Conservation (phyloP, 2,329 filamentous ascomycete genomes). For the Verticillium zaregamsianum region DNA sequence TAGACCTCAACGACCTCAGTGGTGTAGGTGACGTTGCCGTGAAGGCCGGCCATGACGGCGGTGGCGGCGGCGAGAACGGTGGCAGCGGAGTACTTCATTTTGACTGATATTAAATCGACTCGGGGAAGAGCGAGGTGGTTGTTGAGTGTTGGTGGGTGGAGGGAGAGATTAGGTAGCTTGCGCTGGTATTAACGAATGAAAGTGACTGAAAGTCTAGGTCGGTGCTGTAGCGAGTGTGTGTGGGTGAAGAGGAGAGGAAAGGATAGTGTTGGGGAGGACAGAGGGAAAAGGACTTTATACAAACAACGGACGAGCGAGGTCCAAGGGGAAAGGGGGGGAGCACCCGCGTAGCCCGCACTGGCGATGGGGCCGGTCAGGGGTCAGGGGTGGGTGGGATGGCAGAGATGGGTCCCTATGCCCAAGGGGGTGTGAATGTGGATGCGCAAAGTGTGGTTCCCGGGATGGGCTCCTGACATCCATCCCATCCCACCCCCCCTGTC, state of each 20-base stretch:
- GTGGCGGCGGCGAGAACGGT: slow-evolving; percentile 47
- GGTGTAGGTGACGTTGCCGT: slow-evolving; percentile 45
- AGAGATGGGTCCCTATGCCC: neutral
- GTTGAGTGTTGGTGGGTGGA: slow-evolving; percentile 20
- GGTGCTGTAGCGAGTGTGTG: slow-evolving; percentile 39
- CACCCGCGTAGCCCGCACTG: slow-evolving; percentile 9
- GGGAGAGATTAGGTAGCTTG: slow-evolving; percentile 22
- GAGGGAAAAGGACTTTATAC: slow-evolving; percentile 48
- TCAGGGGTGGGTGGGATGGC: neutral
- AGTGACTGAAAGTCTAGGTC: slow-evolving; percentile 54
- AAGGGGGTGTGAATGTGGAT: neutral
- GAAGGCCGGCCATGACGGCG: slow-evolving; percentile 32
- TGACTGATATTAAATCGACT: slow-evolving; percentile 42
- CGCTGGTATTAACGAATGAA: slow-evolving; percentile 47
- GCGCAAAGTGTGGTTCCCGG: neutral
- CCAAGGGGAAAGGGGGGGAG: slow-evolving; percentile 1
- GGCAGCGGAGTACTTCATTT: slow-evolving; percentile 61
- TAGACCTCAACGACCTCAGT: slow-evolving; percentile 63
- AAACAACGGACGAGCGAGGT: slow-evolving; percentile 13
- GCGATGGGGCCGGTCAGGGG: neutral
- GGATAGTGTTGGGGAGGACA: slow-evolving; percentile 26
- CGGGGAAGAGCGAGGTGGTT: slow-evolving; percentile 19
- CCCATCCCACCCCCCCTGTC: neutral
- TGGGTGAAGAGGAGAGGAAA: slow-evolving; percentile 41
- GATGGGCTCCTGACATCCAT: neutral